These are phyloP conservation scores for Oryza glumipatula DNA, from an alignment of 176 grass and related monocot genomes.

Conservation along the genomic window DNA sequence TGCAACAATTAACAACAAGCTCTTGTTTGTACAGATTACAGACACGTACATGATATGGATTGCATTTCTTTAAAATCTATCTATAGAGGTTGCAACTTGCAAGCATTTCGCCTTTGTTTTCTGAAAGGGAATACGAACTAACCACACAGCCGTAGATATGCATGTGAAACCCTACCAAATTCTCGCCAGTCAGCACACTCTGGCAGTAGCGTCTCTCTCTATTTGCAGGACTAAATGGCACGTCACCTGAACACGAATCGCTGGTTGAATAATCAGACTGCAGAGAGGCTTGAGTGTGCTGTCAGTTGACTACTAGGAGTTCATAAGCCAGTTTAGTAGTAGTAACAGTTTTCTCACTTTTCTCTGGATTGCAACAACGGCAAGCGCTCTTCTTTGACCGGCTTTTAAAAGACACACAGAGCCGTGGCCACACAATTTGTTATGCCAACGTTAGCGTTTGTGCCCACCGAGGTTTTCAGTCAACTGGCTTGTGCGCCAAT, in stretches of 20 bases:
- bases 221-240: background rate
- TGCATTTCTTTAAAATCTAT: too few relatives aligned
- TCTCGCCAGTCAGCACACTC: background rate
- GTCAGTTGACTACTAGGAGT: background rate
- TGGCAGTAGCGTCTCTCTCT: background rate
- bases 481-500: slow-evolving; percentile 31
- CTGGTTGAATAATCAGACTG: background rate
- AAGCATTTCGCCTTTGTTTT: too few relatives aligned
- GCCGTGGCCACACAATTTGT: background rate
- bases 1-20: too few relatives aligned
- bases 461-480: slow-evolving; percentile 22
- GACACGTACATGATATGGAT: too few relatives aligned
- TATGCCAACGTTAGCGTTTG: slow-evolving; percentile 46
- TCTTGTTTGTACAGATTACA: too few relatives aligned
- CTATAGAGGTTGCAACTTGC: too few relatives aligned
- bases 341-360: too few relatives aligned
- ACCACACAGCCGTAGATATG: background rate
- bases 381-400: slow-evolving; percentile 26
- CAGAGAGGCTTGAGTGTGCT: background rate
- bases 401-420: background rate
- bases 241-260: background rate
- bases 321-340: background rate
- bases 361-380: background rate
- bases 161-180: background rate
- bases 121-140: background rate